Evolutionary conservation across 768 basidiomycete species (phyloP).

Genomic region (Mycena olivaceomarginata): DNA sequence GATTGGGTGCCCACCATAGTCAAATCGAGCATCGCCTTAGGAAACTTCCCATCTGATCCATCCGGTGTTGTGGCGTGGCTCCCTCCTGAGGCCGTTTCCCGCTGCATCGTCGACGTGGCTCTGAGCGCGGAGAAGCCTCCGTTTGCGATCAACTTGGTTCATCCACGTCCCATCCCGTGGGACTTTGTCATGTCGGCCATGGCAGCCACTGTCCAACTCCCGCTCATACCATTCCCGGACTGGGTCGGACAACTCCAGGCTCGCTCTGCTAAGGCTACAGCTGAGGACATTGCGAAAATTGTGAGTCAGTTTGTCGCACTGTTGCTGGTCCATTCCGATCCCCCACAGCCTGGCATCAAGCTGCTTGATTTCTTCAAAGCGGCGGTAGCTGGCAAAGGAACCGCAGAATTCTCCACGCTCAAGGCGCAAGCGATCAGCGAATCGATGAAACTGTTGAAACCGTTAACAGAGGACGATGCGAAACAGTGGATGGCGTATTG

Average conservation of each 20-base stretch:
- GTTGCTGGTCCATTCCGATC: not conserved
- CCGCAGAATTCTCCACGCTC: not conserved
- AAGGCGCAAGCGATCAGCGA: not conserved
- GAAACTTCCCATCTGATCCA: constrained; percentile 33
- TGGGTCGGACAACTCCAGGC: not conserved
- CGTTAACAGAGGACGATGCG: not conserved
- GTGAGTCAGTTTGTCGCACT: not conserved
- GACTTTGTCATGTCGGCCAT: not conserved
- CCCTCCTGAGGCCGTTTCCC: constrained; percentile 56
- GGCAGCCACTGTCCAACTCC: not conserved
- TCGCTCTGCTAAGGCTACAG: not conserved
- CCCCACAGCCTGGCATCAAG: constrained; percentile 10
- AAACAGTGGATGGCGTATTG: too few species aligned
- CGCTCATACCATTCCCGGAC: not conserved
- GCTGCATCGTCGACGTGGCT: constrained; percentile 56
- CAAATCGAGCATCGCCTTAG: constrained; percentile 44
- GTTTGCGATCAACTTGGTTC: constrained; percentile 53
- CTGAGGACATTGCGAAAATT: not conserved
- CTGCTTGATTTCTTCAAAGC: constrained; percentile 12
- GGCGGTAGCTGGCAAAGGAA: not conserved
- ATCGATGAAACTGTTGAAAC: not conserved
- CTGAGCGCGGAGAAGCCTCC: constrained; percentile 45
- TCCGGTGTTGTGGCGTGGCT: constrained; percentile 57
- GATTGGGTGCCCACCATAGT: constrained; percentile 38
- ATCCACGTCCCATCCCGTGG: not conserved